Evolutionary conservation across 1,139 yeast species (phyloP).

Genomic region (Yamadazyma siamensis): DNA sequence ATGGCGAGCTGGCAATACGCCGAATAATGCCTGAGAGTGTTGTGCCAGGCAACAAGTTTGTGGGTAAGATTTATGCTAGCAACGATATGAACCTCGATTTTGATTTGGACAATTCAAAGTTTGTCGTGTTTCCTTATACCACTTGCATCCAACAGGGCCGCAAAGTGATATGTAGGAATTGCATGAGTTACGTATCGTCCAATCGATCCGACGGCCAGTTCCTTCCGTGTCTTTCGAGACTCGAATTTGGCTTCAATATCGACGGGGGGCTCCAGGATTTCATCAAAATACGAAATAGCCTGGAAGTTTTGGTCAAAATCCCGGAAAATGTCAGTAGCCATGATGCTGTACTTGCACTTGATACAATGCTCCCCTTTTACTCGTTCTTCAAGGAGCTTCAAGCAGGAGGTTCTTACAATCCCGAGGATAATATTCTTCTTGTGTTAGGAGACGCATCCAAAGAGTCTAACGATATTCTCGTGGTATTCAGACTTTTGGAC

Average conservation of each 20-base stretch:
- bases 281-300: slow-evolving; percentile 25
- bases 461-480: slow-evolving; percentile 37
- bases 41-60: slow-evolving; percentile 33
- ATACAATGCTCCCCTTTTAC: slow-evolving; percentile 36
- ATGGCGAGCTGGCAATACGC: not conserved
- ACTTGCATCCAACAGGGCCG: slow-evolving; percentile 27
- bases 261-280: slow-evolving; percentile 44
- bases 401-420: slow-evolving; percentile 5
- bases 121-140: slow-evolving; percentile 35
- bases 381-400: slow-evolving; percentile 18
- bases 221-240: slow-evolving; percentile 19
- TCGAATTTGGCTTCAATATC: slow-evolving; percentile 33
- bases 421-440: slow-evolving; percentile 20
- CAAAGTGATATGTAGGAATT: slow-evolving; percentile 21
- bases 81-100: slow-evolving; percentile 11
- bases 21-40: slow-evolving; percentile 8
- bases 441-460: slow-evolving; percentile 25
- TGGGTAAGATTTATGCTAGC: slow-evolving; percentile 23
- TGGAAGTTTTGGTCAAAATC: slow-evolving; percentile 22
- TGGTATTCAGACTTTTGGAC: slow-evolving; percentile 29
- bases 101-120: slow-evolving; percentile 18
- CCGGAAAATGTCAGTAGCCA: slow-evolving; percentile 34
- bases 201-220: slow-evolving; percentile 1
- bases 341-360: slow-evolving; percentile 35
- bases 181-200: slow-evolving; percentile 10